Percentiles rank a stretch among this genome's conserved stretches.
Evolutionary conservation across 306 rosid species (phyloP).

Genomic region (Prunus mume): DNA sequence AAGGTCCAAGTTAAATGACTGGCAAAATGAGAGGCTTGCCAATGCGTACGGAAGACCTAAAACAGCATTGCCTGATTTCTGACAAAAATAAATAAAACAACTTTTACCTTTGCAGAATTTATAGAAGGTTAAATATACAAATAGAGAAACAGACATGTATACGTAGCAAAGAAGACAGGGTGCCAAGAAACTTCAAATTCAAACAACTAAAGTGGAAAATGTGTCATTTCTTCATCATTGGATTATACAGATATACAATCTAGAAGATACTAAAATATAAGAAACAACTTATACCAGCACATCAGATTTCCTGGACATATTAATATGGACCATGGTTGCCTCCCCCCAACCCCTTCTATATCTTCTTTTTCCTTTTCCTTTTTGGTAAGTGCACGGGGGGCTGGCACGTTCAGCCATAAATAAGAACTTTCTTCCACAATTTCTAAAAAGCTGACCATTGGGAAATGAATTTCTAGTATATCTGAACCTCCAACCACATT

Average conservation of each 20-base stretch:
- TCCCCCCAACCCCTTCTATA: too few species aligned
- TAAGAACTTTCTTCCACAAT: not conserved
- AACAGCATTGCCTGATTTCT: constrained; percentile 97
- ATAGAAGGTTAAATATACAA: not conserved
- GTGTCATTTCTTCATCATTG: not conserved
- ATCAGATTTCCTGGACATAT: not conserved
- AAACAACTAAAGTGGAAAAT: not conserved
- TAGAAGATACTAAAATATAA: not conserved
- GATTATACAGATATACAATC: not conserved
- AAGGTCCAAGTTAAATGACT: constrained; percentile 92
- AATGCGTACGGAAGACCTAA: constrained; percentile 86
- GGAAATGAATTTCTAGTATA: not conserved
- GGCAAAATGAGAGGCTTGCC: constrained; percentile 96
- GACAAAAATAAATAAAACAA: constrained; percentile 20
- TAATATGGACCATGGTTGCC: not conserved
- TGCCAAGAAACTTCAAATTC: not conserved
- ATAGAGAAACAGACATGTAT: not conserved
- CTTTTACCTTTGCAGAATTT: not conserved
- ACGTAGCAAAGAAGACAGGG: not conserved
- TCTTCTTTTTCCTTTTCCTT: too few species aligned
- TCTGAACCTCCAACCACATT: not conserved
- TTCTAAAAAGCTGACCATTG: not conserved
- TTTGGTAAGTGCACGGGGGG: too few species aligned
- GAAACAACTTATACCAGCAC: not conserved
- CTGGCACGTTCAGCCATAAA: not conserved